phyloP scores from a whole-genome alignment of 2,329 filamentous ascomycete genomes.

The Pseudogymnoascus destructans region DNA sequence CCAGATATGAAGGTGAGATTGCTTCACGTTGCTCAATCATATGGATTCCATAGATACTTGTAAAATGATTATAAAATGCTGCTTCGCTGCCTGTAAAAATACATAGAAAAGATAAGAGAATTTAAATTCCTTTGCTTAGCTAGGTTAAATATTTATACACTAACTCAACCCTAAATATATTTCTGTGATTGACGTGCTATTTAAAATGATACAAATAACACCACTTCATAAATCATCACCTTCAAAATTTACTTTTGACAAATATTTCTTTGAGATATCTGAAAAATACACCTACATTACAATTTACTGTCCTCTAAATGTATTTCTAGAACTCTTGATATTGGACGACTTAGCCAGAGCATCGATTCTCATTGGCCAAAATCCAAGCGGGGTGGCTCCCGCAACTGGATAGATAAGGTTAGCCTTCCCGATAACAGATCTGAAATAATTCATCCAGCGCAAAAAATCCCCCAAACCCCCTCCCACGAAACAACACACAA shows the following conservation, averaged over 20 bases:
- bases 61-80: background rate
- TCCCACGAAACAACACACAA: background rate
- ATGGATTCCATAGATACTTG: background rate
- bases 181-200: background rate
- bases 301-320: background rate
- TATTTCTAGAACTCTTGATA: background rate
- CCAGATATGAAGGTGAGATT: background rate
- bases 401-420: slow-evolving; percentile 5
- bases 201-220: background rate
- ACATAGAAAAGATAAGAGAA: background rate
- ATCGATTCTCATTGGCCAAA: background rate
- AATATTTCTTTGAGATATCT: background rate
- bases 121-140: background rate
- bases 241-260: background rate
- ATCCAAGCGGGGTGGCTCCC: background rate
- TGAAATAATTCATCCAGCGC: slow-evolving; percentile 3
- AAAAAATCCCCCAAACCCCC: background rate
- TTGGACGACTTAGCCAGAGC: background rate
- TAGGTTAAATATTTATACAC: background rate
- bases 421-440: slow-evolving; percentile 7
- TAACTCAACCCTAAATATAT: background rate
- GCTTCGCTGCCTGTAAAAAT: background rate
- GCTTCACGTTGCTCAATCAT: background rate
- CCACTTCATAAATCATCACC: background rate
- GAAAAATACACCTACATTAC: background rate